These are phyloP conservation scores for Calocybe gambosa DNA, from an alignment of 1,284 basidiomycete genomes.

Conservation along the genomic window DNA sequence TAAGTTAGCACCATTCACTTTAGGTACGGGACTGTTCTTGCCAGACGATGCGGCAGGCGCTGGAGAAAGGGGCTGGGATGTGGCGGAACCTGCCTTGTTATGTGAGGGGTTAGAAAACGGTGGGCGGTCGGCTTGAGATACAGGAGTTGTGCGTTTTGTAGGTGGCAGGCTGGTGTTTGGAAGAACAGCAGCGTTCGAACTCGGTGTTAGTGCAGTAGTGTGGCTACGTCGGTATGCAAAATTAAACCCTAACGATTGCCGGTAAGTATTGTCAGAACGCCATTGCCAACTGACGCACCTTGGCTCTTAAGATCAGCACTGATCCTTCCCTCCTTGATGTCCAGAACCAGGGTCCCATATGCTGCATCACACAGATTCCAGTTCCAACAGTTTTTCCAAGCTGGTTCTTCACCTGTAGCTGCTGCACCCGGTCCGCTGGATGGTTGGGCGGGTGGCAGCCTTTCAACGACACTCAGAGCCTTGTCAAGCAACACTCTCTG, in stretches of 20 bases:
- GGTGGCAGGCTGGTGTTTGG: conserved; percentile 25
- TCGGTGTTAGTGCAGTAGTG: conserved; percentile 33
- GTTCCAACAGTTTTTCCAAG: conserved; percentile 99
- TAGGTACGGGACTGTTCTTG: conserved; percentile 23
- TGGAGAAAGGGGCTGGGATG: conserved; percentile 18
- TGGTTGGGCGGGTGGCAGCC: conserved; percentile 63
- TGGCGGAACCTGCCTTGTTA: conserved; percentile 25
- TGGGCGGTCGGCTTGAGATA: conserved; percentile 24
- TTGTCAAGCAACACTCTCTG: conserved; percentile 89
- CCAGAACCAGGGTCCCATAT: conserved; percentile 83
- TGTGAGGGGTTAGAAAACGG: conserved; percentile 26
- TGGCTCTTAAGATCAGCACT: conserved; percentile 90
- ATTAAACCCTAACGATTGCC: conserved; percentile 71
- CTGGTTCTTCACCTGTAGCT: conserved; percentile 67
- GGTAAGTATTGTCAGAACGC: conserved; percentile 14
- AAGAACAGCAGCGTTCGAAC: conserved; percentile 30
- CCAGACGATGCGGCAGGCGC: conserved; percentile 13
- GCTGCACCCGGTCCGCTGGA: conserved; percentile 49
- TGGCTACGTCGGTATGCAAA: conserved; percentile 84
- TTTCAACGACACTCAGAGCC: conserved; percentile 79
- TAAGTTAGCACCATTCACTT: conserved; percentile 36
- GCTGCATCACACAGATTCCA: conserved; percentile 97
- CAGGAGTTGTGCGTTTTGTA: conserved; percentile 33
- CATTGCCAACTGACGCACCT: conserved; percentile 39
- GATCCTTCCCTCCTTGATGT: conserved; percentile 87